A percentile compares a stretch with the other conserved stretches of the same genome.
Conservation (phyloP, 1,284 basidiomycete species). For the Inonotus obliquus region DNA sequence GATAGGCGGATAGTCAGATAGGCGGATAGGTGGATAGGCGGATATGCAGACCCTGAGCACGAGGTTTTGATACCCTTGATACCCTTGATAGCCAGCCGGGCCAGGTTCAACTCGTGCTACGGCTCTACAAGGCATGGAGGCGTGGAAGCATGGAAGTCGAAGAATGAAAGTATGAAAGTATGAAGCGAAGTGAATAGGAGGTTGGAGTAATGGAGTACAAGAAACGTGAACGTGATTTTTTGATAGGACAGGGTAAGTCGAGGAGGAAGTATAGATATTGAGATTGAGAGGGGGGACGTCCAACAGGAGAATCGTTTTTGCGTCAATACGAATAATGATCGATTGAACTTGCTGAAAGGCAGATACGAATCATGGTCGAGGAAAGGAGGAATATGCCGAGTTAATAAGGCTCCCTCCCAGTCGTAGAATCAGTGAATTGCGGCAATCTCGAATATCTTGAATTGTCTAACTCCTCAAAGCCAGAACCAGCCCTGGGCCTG, state of each 20-base stretch:
- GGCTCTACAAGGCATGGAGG: not conserved
- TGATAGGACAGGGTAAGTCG: not conserved
- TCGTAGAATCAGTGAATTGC: too few species aligned
- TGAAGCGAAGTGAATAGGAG: not conserved
- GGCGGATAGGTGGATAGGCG: not conserved
- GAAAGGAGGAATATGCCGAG: too few species aligned
- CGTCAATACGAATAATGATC: too few species aligned
- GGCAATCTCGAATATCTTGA: not conserved
- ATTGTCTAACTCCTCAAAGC: slow-evolving; percentile 5
- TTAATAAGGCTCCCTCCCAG: too few species aligned
- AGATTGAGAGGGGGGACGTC: too few species aligned
- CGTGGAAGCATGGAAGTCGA: not conserved
- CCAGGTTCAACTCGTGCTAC: not conserved
- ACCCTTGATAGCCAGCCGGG: not conserved
- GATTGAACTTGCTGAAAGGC: too few species aligned
- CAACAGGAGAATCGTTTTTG: too few species aligned
- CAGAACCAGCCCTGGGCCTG: slow-evolving; percentile 15
- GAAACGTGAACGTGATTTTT: not conserved
- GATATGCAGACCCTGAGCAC: not conserved
- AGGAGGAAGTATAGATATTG: too few species aligned
- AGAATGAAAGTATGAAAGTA: not conserved
- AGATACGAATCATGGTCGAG: too few species aligned
- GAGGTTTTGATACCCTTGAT: too few species aligned
- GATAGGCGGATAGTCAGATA: not conserved
- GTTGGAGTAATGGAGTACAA: not conserved